Conservation (phyloP, 192 early-diverging fungal species). For the Entomortierella lignicola region DNA sequence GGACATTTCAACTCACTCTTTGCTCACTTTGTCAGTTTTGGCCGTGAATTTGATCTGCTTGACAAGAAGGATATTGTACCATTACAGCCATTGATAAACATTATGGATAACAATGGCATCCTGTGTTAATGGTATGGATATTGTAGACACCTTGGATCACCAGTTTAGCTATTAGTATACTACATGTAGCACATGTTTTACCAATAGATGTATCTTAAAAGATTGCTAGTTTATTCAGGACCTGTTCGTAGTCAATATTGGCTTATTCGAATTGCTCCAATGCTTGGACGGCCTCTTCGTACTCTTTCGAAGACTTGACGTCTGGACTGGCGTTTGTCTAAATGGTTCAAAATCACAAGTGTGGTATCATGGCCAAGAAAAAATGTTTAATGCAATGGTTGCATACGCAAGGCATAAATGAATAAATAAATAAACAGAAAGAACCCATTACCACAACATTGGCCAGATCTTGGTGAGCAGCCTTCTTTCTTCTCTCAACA, state of each 20-base stretch:
- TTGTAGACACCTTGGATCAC: too few species aligned
- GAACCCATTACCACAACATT: slow-evolving; percentile 55
- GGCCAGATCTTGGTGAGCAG: slow-evolving; percentile 59
- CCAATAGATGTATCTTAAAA: too few species aligned
- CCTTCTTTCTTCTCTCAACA: slow-evolving; percentile 61
- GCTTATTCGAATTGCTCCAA: slow-evolving; percentile 27
- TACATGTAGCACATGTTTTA: too few species aligned
- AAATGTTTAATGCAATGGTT: too few species aligned
- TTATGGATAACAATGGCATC: slow-evolving; percentile 54
- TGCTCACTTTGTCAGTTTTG: slow-evolving; percentile 95
- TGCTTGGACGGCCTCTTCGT: slow-evolving; percentile 37
- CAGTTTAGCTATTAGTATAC: too few species aligned
- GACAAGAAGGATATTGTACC: slow-evolving; percentile 92
- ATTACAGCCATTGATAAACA: slow-evolving; percentile 80
- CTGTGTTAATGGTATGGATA: slow-evolving; percentile 21
- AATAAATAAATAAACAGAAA: background rate
- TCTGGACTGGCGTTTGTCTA: slow-evolving; percentile 41
- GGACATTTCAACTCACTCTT: slow-evolving; percentile 96
- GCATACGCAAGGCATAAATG: too few species aligned
- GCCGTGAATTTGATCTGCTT: slow-evolving; percentile 91
- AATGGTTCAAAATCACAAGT: background rate
- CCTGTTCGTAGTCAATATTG: background rate
- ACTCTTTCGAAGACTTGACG: slow-evolving; percentile 45
- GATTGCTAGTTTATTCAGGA: background rate
- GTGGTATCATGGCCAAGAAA: background rate